phyloP scores from a whole-genome alignment of 129 eudicot species.

The Helichrysum umbraculigerum region DNA sequence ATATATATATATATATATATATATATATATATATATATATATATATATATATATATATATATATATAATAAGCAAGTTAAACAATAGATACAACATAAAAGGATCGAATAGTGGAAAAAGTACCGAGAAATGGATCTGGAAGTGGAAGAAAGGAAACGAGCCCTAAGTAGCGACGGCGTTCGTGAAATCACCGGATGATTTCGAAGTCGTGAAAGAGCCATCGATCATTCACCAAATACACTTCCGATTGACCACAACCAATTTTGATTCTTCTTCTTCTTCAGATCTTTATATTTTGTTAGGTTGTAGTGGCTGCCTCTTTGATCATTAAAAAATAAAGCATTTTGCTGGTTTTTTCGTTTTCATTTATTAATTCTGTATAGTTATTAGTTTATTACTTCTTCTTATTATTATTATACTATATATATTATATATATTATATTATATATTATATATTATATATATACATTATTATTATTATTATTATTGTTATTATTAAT shows the following conservation, averaged over 20 bases:
- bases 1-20: neutral
- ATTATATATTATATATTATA: no score
- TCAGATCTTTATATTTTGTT: neutral
- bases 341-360: no score
- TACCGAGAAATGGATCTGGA: constrained; percentile 53
- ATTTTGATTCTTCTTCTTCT: neutral
- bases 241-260: neutral
- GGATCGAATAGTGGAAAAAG: neutral
- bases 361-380: no score
- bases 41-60: neutral
- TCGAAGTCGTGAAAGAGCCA: constrained; percentile 90
- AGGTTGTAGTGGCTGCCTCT: neutral
- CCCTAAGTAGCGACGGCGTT: constrained; percentile 58
- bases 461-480: no score
- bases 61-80: neutral
- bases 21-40: neutral
- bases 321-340: neutral
- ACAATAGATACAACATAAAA: neutral
- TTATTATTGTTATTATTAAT: no score
- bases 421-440: no score
- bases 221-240: constrained; percentile 38
- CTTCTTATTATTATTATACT: no score
- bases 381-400: neutral
- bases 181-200: constrained; percentile 64
- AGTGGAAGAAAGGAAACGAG: constrained; percentile 55